Percentiles rank a stretch among this genome's conserved stretches.
These are phyloP conservation scores for Petunia axillaris DNA, from an alignment of 257 asterid species.

Conservation along the genomic window DNA sequence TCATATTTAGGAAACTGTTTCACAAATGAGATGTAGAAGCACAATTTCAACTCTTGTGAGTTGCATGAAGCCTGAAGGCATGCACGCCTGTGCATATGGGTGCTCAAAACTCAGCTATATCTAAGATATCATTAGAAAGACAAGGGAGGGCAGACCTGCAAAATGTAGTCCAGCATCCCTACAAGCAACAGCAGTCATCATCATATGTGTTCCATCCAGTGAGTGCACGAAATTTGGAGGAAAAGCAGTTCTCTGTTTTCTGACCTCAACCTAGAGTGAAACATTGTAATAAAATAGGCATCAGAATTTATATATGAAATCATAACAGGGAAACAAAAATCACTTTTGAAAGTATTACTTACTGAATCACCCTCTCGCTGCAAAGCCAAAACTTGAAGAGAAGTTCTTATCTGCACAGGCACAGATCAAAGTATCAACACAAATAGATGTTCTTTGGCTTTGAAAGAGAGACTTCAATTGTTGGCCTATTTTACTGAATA, in stretches of 20 bases:
- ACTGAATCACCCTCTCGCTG: slow-evolving; percentile 78
- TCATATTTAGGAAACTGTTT: background rate
- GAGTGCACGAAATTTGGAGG: slow-evolving; percentile 98
- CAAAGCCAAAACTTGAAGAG: slow-evolving; percentile 90
- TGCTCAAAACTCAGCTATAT: background rate
- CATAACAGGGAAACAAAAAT: slow-evolving; percentile 27
- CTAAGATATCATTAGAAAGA: background rate
- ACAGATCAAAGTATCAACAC: slow-evolving; percentile 30
- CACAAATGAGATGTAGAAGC: background rate
- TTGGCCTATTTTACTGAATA: background rate
- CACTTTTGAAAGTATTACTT: slow-evolving; percentile 33
- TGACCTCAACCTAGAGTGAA: slow-evolving; percentile 63
- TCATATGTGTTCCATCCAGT: slow-evolving; percentile 93
- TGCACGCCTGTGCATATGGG: background rate
- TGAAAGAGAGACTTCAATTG: background rate
- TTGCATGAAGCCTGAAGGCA: background rate
- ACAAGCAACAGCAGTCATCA: slow-evolving; percentile 99
- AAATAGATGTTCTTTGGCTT: background rate
- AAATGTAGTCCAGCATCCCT: slow-evolving; percentile 83
- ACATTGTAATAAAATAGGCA: slow-evolving; percentile 25
- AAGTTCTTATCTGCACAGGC: slow-evolving; percentile 78
- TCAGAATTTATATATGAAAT: slow-evolving; percentile 21
- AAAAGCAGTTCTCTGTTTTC: slow-evolving; percentile 93
- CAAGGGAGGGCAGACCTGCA: slow-evolving; percentile 62
- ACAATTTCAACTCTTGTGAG: background rate